phyloP scores from a whole-genome alignment of 2,329 filamentous ascomycete genomes.

The Cytospora leucostoma region DNA sequence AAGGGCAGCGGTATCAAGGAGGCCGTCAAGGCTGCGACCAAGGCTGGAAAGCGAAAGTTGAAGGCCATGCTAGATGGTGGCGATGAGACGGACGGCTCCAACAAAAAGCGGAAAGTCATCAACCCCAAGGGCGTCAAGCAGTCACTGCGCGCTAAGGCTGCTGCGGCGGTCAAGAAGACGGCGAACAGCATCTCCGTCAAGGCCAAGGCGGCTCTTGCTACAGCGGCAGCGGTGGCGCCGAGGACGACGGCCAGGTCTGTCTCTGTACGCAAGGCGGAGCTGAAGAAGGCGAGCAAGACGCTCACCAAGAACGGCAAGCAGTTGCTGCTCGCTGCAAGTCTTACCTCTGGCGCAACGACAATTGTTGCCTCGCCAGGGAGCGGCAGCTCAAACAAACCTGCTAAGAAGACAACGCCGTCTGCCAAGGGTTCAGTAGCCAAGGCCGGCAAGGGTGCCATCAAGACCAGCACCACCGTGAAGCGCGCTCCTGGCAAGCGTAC shows the following conservation, averaged over 20 bases:
- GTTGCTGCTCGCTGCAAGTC: constrained; percentile 26
- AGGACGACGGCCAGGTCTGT: constrained; percentile 6
- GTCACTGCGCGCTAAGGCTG: constrained; percentile 38
- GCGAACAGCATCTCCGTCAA: constrained; percentile 43
- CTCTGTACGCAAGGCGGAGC: constrained; percentile 25
- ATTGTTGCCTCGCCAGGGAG: constrained; percentile 9
- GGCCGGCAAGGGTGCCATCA: constrained; percentile 7
- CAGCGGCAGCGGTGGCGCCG: not conserved
- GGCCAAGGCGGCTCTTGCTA: constrained; percentile 35
- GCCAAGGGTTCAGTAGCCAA: constrained; percentile 9
- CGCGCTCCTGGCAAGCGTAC: constrained; percentile 12
- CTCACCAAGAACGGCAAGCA: constrained; percentile 28
- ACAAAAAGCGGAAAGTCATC: constrained; percentile 53
- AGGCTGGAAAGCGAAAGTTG: constrained; percentile 57
- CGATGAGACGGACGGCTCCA: constrained; percentile 34
- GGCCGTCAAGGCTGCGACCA: constrained; percentile 32
- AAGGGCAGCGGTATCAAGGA: constrained; percentile 32
- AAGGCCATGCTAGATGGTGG: constrained; percentile 53
- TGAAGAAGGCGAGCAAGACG: constrained; percentile 23
- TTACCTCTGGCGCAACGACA: constrained; percentile 15
- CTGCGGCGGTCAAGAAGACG: constrained; percentile 42
- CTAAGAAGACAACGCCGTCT: constrained; percentile 6
- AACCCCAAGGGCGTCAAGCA: constrained; percentile 40
- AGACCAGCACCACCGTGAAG: constrained; percentile 5
- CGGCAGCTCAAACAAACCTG: not conserved